Evolutionary conservation across 2,329 filamentous ascomycete species (phyloP).

Genomic region (Cadophora sp.): DNA sequence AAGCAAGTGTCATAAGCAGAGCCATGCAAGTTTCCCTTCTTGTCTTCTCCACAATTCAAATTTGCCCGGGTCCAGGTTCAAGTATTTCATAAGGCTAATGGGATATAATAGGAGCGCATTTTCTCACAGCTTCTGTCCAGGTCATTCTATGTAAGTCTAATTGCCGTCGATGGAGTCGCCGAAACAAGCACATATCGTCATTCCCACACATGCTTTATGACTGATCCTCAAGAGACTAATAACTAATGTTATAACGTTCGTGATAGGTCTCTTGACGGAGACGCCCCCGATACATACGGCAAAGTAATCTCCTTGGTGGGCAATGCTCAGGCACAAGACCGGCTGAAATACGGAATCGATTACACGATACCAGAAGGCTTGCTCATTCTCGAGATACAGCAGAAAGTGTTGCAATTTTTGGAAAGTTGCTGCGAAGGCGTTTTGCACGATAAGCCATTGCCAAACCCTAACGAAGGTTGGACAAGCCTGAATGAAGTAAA

Average conservation of each 20-base stretch:
- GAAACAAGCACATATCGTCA: background rate
- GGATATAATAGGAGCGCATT: background rate
- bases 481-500: background rate
- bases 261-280: background rate
- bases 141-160: constrained; percentile 8
- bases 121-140: background rate
- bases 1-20: background rate
- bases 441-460: background rate
- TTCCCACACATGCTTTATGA: background rate
- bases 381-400: constrained; percentile 5
- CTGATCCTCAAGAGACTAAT: background rate
- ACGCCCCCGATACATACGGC: background rate
- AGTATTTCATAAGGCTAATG: background rate
- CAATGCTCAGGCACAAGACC: background rate
- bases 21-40: background rate
- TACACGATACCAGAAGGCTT: background rate
- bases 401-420: constrained; percentile 4
- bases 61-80: too few species aligned
- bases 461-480: background rate
- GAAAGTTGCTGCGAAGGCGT: constrained; percentile 4
- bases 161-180: background rate
- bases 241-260: background rate
- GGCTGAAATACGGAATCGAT: background rate
- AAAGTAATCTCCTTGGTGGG: background rate
- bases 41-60: background rate